Percentiles rank a stretch among this genome's conserved stretches.
Evolutionary conservation across 192 early-diverging fungal species (phyloP).

Genomic region (Dimargaris cristalligena): DNA sequence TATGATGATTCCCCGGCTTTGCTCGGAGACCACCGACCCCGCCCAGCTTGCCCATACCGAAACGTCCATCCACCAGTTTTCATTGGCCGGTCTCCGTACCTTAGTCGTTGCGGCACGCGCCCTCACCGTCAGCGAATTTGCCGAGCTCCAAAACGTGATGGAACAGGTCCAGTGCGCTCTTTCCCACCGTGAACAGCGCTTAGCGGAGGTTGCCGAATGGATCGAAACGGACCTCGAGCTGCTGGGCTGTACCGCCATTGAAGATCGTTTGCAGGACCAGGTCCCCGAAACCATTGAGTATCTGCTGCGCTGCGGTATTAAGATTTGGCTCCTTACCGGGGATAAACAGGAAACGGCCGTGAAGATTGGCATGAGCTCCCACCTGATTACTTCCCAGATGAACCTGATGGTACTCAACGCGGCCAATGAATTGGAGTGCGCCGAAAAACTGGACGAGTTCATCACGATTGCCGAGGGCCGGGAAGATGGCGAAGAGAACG

Average conservation of each 20-base stretch:
- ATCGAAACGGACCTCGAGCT: constrained; percentile 72
- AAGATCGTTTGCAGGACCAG: constrained; percentile 90
- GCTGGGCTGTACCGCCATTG: constrained; percentile 88
- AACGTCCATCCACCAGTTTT: constrained; percentile 11
- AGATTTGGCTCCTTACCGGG: constrained; percentile 95
- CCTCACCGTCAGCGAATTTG: constrained; percentile 21
- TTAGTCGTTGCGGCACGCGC: constrained; percentile 7
- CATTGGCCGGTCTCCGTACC: constrained; percentile 7
- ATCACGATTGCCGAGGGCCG: not conserved
- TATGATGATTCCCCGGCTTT: constrained; percentile 78
- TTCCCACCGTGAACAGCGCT: constrained; percentile 49
- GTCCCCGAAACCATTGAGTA: constrained; percentile 85
- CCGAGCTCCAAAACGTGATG: constrained; percentile 11
- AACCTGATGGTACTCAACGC: constrained; percentile 42
- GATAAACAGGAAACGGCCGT: constrained; percentile 98
- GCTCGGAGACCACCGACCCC: not conserved
- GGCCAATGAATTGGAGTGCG: constrained; percentile 14
- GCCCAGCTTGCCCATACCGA: constrained; percentile 9
- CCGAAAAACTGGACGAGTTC: constrained; percentile 21
- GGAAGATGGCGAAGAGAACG: constrained; percentile 20
- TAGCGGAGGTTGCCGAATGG: constrained; percentile 55
- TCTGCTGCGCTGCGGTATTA: constrained; percentile 71
- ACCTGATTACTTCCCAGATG: constrained; percentile 50
- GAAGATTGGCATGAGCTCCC: constrained; percentile 84
- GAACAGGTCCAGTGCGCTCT: constrained; percentile 11